Evolutionary conservation across 2,329 filamentous ascomycete genomes (phyloP).

Genomic region (Arthrobotrys conoides): DNA sequence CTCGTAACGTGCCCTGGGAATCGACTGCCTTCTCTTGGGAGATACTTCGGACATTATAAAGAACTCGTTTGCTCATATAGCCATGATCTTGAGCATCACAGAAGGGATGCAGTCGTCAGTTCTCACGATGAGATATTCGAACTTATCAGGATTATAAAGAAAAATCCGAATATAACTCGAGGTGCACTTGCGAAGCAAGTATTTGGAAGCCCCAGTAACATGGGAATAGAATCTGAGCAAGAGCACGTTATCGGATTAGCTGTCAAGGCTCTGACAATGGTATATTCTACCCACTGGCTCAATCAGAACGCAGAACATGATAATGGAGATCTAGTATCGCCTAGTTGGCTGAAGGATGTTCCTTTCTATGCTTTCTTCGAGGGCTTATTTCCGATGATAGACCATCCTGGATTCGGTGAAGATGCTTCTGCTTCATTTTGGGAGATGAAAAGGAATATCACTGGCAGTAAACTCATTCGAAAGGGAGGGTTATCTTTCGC

Average conservation of each 20-base stretch:
- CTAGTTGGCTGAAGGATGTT: slow-evolving; percentile 62
- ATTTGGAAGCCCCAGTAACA: slow-evolving; percentile 42
- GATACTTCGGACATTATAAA: slow-evolving; percentile 64
- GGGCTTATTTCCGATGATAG: slow-evolving; percentile 62
- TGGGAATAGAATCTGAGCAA: slow-evolving; percentile 58
- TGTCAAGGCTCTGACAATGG: slow-evolving; percentile 63
- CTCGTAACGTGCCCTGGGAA: slow-evolving; percentile 51
- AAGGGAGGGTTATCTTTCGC: slow-evolving; percentile 63
- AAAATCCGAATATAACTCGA: slow-evolving; percentile 59
- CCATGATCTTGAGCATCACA: slow-evolving; percentile 52
- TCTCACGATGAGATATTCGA: slow-evolving; percentile 63
- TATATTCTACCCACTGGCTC: slow-evolving; percentile 62
- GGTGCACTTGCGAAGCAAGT: slow-evolving; percentile 45
- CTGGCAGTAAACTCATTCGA: slow-evolving; percentile 64
- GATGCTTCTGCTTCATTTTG: slow-evolving; percentile 47
- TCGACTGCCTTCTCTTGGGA: slow-evolving; percentile 59
- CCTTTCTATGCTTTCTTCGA: slow-evolving; percentile 62
- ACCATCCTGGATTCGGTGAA: slow-evolving; percentile 62
- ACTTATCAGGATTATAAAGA: slow-evolving; percentile 62
- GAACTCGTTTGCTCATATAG: slow-evolving; percentile 59
- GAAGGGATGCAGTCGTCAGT: slow-evolving; percentile 58
- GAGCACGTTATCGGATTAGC: slow-evolving; percentile 63
- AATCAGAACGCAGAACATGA: slow-evolving; percentile 61
- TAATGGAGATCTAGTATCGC: slow-evolving; percentile 62
- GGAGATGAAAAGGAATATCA: slow-evolving; percentile 62